Evolutionary conservation across 2,329 filamentous ascomycete genomes (phyloP), one percentile per base, ranked within the genome.

Genomic region (Claviceps arundinis): DNA sequence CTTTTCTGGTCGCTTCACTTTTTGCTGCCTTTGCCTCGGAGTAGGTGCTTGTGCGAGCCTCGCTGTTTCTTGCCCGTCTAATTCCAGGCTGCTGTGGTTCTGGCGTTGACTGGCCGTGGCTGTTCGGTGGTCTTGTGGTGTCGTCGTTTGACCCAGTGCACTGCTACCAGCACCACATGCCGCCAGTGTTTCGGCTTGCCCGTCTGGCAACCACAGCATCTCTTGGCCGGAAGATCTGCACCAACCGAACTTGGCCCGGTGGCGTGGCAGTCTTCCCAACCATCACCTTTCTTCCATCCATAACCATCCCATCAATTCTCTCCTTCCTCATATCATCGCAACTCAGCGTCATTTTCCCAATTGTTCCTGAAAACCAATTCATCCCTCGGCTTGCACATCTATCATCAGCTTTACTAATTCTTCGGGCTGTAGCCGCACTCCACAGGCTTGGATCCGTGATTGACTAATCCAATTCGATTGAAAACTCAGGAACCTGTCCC

Each of bases 221-320:
- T 38, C 24, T 30, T 37, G 44, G 44, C 30, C 37, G 14, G 40
- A 24, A 26, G 45, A 41, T 45, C 45, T 56, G 50, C 53, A 30
- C 9, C 44, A 26, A 48, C 56, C 55, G 51, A 55, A 54, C 53
- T 55, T 55, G 24, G 48, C 46, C 53, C 55, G 53, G 53, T 56
- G 56, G 56, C 54, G 51, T 42, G 47, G 41, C 24, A 34, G 47
- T 50, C 43, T 54, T 54, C 49, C 50, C 17, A 55, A 37, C 50
- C 24, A 52, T 53, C 14, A 16, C 5, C 14, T 26, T 19, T 8
- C 26, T 17, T 11, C 38, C 43, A 14, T 24, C 19, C 47, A 44
- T 24, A 34, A 19, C 17, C 30, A 49, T 40, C 24, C 16, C 37
- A 43, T 43, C 41, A 14, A 38, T 19, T 30, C n/a, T 7, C 22